Base-by-base conservation (phyloP, 306 rosid genomes). In the Malus asiatica region DNA sequence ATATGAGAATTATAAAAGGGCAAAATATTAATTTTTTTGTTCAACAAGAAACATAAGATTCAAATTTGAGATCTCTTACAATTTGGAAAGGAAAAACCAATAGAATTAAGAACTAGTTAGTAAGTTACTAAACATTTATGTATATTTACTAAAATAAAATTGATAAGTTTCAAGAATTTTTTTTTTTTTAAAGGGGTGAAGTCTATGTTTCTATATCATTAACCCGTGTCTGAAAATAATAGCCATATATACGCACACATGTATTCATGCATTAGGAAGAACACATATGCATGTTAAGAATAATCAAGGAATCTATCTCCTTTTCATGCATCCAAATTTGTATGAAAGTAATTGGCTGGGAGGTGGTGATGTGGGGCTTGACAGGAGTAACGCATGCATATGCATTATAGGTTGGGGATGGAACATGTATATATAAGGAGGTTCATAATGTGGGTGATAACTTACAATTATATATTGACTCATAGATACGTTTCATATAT, bases 321-420 rank as follows among this genome's bases (percentile, higher is more conserved):
- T 60, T 60, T 42, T 46, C 53, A 12, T 25, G 65, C 65, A 60
- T 60, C 33, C 65, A 23, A 79, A 46, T 45, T 79, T 79, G 83
- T 68, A 61, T 29, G 40, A n/a, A 77, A 63, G 70, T 75, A 61
- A 79, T 66, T 68, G 72, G 84, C n/a, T 30, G 66, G 84, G 81
- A 71, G 86, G 80, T 62, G 85, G 85, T 13, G 73, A 42, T 35
- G 79, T 80, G 85, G 85, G 87, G 81, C 73, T 66, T 33, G 33
- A 60, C 78, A 55, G 82, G 83, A 78, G 68, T 74, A 84, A 51
- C 20, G 12, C 76, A 73, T 42, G 82, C 66, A 63, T 69, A 62
- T 27, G 77, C 57, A 27, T 45, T 11, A 62, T 30, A 19, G 33
- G 33, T 75, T 14, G 66, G 38, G 84, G 63, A 40, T 29, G 48